Evolutionary conservation across 371 early-diverging fungal species (phyloP).

Genomic region (Thermomucor indicae-seudaticae): DNA sequence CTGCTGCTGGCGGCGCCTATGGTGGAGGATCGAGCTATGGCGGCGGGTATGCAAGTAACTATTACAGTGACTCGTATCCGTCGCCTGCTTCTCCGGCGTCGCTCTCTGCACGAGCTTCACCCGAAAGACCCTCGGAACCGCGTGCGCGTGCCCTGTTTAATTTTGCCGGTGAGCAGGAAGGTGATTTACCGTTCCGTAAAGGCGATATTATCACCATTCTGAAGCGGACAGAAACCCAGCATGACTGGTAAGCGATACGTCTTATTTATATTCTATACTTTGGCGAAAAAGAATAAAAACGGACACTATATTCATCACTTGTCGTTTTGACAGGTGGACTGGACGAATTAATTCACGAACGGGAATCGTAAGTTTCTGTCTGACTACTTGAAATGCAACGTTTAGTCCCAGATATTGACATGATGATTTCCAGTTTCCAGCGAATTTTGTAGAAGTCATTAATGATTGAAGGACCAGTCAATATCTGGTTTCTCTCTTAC

Average conservation of each 20-base stretch:
- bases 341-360: conserved; percentile 58
- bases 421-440: conserved; percentile 55
- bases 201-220: conserved; percentile 76
- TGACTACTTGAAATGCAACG: not conserved
- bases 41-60: conserved; percentile 1
- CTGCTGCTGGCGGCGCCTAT: conserved; percentile 7
- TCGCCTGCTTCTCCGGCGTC: not conserved
- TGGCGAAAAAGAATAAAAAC: too few species aligned
- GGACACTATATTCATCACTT: not conserved
- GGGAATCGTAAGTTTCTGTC: conserved; percentile 67
- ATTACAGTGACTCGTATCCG: not conserved
- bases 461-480: conserved; percentile 2
- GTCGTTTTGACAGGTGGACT: conserved; percentile 49
- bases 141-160: conserved; percentile 73
- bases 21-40: conserved; percentile 1
- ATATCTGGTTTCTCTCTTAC: too few species aligned
- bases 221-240: conserved; percentile 58
- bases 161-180: conserved; percentile 68
- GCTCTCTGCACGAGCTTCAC: not conserved
- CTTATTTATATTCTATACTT: too few species aligned
- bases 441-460: conserved; percentile 61
- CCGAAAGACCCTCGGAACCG: conserved; percentile 5
- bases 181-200: conserved; percentile 73
- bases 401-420: not conserved
- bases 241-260: conserved; percentile 59